Conservation (phyloP, 768 basidiomycete genomes). For the Clitopilus passeckerianus region DNA sequence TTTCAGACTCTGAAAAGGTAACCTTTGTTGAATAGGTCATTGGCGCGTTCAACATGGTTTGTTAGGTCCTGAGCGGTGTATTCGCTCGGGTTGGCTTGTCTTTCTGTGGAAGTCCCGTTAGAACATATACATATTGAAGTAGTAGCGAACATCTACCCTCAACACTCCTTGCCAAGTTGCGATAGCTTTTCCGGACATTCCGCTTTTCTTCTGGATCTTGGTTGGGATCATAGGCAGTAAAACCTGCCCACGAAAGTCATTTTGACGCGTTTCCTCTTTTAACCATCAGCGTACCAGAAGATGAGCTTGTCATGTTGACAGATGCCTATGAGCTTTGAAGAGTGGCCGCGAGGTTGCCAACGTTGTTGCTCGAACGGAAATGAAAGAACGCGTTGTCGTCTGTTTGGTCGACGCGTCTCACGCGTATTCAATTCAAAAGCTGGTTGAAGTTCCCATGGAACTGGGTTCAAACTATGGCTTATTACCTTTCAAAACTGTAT, state of each 20-base stretch:
- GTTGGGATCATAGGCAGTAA: conserved; percentile 69
- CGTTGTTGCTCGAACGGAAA: not conserved
- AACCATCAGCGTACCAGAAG: not conserved
- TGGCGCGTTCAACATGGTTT: conserved; percentile 49
- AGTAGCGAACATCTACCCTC: conserved; percentile 44
- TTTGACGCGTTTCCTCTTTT: not conserved
- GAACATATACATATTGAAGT: not conserved
- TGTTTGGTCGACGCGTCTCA: conserved; percentile 23
- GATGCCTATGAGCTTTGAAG: not conserved
- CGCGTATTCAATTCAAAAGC: conserved; percentile 2
- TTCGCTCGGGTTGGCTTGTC: conserved; percentile 50
- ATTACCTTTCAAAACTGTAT: not conserved
- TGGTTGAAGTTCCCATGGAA: no score
- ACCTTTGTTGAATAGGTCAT: conserved; percentile 66
- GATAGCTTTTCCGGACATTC: conserved; percentile 67
- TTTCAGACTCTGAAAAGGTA: not conserved
- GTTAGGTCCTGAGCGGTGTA: conserved; percentile 52
- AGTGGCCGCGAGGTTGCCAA: not conserved
- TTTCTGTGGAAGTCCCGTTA: conserved; percentile 19
- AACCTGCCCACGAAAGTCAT: conserved; percentile 32
- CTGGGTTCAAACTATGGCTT: no score
- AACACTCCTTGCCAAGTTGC: conserved; percentile 55
- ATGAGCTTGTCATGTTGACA: not conserved
- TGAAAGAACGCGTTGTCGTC: conserved; percentile 26
- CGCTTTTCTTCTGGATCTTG: conserved; percentile 82